These are phyloP conservation scores for Ophiostoma pallidulum DNA, from an alignment of 2,329 filamentous ascomycete genomes.

Conservation along the genomic window DNA sequence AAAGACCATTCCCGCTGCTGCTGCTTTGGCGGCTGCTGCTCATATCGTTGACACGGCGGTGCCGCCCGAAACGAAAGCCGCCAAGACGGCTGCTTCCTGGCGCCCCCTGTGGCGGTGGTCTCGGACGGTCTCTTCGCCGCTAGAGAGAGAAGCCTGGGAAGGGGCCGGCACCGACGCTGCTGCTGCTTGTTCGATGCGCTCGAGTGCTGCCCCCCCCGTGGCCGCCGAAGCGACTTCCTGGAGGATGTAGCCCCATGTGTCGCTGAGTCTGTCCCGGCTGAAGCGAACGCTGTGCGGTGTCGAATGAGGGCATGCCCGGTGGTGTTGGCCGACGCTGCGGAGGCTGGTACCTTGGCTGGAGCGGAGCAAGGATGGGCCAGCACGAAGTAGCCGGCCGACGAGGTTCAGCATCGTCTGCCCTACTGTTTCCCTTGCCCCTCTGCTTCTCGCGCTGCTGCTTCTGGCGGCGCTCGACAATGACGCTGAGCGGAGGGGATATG, in stretches of 20 bases:
- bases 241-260: neutral
- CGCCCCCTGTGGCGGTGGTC: no score
- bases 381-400: neutral
- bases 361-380: slow-evolving; percentile 5
- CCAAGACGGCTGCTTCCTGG: neutral
- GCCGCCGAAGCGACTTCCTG: neutral
- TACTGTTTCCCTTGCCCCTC: no score
- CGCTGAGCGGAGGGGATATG: neutral
- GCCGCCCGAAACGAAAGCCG: neutral
- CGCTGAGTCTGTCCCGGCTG: slow-evolving; percentile 8
- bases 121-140: neutral
- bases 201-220: neutral
- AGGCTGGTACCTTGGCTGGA: slow-evolving; percentile 13
- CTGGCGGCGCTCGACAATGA: neutral
- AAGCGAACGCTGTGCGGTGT: slow-evolving; percentile 4
- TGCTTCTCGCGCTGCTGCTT: neutral
- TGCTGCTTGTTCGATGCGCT: neutral
- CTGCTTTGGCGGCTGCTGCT: neutral
- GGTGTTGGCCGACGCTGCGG: slow-evolving; percentile 15
- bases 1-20: neutral
- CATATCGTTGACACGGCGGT: neutral
- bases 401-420: no score
- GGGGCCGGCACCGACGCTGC: neutral
- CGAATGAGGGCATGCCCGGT: slow-evolving; percentile 15
- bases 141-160: neutral